Conservation (phyloP, 176 grass and related monocot species). For the Phoenix dactylifera region DNA sequence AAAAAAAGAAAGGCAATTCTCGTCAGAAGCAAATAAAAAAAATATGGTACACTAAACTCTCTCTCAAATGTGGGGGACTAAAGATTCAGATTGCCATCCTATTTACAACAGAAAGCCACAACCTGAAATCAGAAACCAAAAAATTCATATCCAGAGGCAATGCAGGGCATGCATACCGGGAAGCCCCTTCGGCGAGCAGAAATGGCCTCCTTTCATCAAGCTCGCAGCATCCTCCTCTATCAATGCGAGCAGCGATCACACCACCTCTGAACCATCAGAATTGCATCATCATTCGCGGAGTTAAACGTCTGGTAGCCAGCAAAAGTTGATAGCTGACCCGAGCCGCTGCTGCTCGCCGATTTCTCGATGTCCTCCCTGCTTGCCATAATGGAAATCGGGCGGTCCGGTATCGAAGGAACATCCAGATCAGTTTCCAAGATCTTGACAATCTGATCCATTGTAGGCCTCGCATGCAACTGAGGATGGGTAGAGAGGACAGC, state of each 20-base stretch:
- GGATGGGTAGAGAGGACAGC: conserved; percentile 78
- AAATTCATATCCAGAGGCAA: too few species aligned
- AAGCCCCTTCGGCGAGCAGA: too few species aligned
- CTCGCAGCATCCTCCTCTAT: neutral
- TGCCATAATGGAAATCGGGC: conserved; percentile 49
- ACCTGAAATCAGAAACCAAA: too few species aligned
- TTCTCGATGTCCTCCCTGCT: conserved; percentile 68
- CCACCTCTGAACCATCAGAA: conserved; percentile 38
- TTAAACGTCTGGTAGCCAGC: conserved; percentile 58
- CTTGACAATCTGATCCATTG: conserved; percentile 89
- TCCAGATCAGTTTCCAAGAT: conserved; percentile 67
- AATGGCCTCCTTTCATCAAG: too few species aligned
- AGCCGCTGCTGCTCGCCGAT: conserved; percentile 51
- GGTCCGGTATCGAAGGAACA: conserved; percentile 47
- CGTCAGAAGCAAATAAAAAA: too few species aligned
- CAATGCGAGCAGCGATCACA: conserved; percentile 14
- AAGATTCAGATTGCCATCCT: too few species aligned
- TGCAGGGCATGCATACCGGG: too few species aligned
- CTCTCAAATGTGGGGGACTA: too few species aligned
- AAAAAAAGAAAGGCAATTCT: too few species aligned
- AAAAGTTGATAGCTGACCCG: conserved; percentile 62
- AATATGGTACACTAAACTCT: too few species aligned
- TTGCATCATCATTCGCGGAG: conserved; percentile 26
- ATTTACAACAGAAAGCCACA: too few species aligned
- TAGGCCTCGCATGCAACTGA: conserved; percentile 72